Conservation (phyloP, 2,329 filamentous ascomycete genomes). For the Zalaria obscura region DNA sequence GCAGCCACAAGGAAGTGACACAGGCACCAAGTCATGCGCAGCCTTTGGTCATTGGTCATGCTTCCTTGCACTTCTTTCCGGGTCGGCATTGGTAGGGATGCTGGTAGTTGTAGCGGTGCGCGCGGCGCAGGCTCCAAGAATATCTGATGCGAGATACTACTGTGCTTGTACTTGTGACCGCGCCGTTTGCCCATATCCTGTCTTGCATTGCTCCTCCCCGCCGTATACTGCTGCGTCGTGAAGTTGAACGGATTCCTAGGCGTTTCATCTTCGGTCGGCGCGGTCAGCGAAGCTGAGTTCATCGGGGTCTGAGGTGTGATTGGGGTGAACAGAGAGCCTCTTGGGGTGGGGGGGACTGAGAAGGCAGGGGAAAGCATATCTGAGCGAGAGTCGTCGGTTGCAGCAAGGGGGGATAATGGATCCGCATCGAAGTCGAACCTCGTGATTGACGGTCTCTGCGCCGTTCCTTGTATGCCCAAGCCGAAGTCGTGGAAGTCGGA, state of each 20-base stretch:
- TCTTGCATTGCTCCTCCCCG: conserved; percentile 10
- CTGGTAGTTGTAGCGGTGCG: conserved; percentile 76
- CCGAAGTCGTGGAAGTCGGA: conserved; percentile 9
- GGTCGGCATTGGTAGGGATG: conserved; percentile 84
- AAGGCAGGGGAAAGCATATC: conserved; percentile 7
- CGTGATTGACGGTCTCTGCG: too few relatives aligned
- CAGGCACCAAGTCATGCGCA: conserved; percentile 74
- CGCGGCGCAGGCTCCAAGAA: conserved; percentile 83
- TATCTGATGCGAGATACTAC: conserved; percentile 89
- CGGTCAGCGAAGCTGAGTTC: conserved; percentile 15
- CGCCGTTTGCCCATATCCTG: conserved; percentile 82
- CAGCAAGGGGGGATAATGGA: too few relatives aligned
- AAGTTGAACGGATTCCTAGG: conserved; percentile 80
- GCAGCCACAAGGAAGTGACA: conserved; percentile 74
- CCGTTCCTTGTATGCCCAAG: neutral
- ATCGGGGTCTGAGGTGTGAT: conserved; percentile 17
- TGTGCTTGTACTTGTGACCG: conserved; percentile 96
- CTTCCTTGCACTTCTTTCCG: conserved; percentile 74
- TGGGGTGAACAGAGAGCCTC: conserved; percentile 13
- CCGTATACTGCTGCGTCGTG: conserved; percentile 46
- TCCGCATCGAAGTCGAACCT: too few relatives aligned
- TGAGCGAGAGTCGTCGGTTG: neutral
- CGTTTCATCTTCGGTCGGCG: conserved; percentile 7
- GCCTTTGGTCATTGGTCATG: conserved; percentile 78
- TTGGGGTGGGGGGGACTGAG: conserved; percentile 5